phyloP scores from a whole-genome alignment of 1,284 basidiomycete genomes.

The Athelia sp. region DNA sequence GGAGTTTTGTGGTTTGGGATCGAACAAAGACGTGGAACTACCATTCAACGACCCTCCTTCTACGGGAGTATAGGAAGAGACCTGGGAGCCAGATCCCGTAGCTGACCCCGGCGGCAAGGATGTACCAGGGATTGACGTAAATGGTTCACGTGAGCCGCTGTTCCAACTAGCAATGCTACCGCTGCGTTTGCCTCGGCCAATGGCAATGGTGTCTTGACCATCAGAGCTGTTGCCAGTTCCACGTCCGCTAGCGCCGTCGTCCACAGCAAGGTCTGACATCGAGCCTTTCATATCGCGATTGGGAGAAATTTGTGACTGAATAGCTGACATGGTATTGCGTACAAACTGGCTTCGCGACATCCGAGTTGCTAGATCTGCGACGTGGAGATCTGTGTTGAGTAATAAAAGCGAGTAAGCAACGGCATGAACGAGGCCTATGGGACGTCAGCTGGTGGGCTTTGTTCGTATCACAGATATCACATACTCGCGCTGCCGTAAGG shows the following conservation, averaged over 20 bases:
- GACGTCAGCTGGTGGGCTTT: not conserved
- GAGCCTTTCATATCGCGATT: slow-evolving; percentile 37
- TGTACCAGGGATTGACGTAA: slow-evolving; percentile 33
- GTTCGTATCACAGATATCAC: slow-evolving; percentile 21
- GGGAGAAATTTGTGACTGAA: slow-evolving; percentile 70
- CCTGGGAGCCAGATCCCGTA: slow-evolving; percentile 19
- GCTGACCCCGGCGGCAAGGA: slow-evolving; percentile 26
- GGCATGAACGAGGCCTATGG: slow-evolving; percentile 82
- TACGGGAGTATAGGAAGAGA: slow-evolving; percentile 19
- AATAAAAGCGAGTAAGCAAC: slow-evolving; percentile 91
- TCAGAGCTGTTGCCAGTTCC: slow-evolving; percentile 43
- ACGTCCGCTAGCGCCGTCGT: slow-evolving; percentile 59
- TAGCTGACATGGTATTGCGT: slow-evolving; percentile 83
- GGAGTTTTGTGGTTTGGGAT: slow-evolving; percentile 10
- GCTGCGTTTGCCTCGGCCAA: slow-evolving; percentile 61
- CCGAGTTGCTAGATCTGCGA: slow-evolving; percentile 82
- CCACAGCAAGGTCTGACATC: slow-evolving; percentile 61
- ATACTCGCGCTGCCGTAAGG: slow-evolving; percentile 80
- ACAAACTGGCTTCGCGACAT: slow-evolving; percentile 97
- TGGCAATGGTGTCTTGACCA: slow-evolving; percentile 25
- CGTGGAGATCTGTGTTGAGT: slow-evolving; percentile 95
- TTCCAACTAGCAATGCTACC: slow-evolving; percentile 82
- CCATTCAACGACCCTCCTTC: slow-evolving; percentile 21
- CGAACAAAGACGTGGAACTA: slow-evolving; percentile 32
- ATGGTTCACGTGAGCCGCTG: slow-evolving; percentile 59